Percentiles rank a stretch among this genome's conserved stretches.
phyloP scores from a whole-genome alignment of 805 yeast genomes.

The Kluyveromyces lactis region DNA sequence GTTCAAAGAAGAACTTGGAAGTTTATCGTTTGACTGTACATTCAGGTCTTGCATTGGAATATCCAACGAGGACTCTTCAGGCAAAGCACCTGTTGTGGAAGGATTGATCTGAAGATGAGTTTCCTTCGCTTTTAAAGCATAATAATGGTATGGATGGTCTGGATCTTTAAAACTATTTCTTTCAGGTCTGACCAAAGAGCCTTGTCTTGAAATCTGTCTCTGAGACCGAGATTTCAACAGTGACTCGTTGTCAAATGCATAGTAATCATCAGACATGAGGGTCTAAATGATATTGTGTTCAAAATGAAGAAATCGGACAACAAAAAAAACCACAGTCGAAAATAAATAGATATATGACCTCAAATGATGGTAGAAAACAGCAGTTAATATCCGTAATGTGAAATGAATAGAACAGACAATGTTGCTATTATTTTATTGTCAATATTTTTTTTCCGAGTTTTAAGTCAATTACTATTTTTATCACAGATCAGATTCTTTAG shows the following conservation, averaged over 20 bases:
- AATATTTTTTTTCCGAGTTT: too few relatives aligned
- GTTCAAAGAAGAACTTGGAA: slow-evolving; percentile 1
- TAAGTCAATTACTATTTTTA: too few relatives aligned
- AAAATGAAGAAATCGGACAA: neutral
- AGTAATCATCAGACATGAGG: slow-evolving; percentile 12
- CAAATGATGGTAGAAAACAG: too few relatives aligned
- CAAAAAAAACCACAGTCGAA: neutral
- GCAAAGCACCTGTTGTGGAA: slow-evolving; percentile 66
- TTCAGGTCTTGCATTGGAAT: slow-evolving; percentile 9
- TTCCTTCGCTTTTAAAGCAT: slow-evolving; percentile 63
- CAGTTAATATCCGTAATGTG: too few relatives aligned
- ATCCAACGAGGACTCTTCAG: slow-evolving; percentile 16
- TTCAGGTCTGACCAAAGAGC: slow-evolving; percentile 79
- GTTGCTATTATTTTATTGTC: too few relatives aligned
- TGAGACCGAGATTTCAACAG: slow-evolving; percentile 22
- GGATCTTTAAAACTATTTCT: slow-evolving; percentile 56
- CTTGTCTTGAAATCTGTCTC: slow-evolving; percentile 22
- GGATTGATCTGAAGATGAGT: slow-evolving; percentile 62
- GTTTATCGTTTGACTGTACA: neutral
- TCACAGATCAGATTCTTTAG: too few relatives aligned
- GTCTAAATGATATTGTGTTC: neutral
- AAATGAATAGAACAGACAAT: too few relatives aligned
- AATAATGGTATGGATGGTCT: slow-evolving; percentile 71
- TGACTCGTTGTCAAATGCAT: slow-evolving; percentile 28
- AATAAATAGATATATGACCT: too few relatives aligned